These are phyloP conservation scores for Skeletonema menzelii DNA, from an alignment of 108 stramenopile genomes.

Conservation along the genomic window DNA sequence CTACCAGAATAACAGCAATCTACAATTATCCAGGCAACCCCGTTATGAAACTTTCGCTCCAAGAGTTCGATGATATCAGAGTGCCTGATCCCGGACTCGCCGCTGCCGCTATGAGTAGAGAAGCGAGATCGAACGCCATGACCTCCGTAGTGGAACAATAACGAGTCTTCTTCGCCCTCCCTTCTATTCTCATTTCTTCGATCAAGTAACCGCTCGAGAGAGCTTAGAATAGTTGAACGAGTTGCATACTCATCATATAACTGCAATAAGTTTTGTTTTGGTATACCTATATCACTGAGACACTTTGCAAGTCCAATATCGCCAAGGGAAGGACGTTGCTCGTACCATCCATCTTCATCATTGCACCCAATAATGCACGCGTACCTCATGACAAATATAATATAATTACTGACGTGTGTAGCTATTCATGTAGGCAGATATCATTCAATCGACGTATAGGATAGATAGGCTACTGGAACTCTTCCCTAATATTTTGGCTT, in stretches of 20 bases:
- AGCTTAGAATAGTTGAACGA: constrained; percentile 27
- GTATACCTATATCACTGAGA: constrained; percentile 15
- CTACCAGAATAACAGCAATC: constrained; percentile 46
- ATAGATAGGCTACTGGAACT: too few relatives aligned
- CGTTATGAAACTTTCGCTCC: constrained; percentile 27
- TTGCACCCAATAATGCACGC: constrained; percentile 43
- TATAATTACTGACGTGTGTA: too few relatives aligned
- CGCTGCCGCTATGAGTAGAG: constrained; percentile 21
- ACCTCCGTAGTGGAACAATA: constrained; percentile 45
- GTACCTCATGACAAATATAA: constrained; percentile 17
- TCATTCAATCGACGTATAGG: too few relatives aligned
- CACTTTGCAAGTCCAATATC: constrained; percentile 41
- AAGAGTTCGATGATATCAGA: constrained; percentile 32
- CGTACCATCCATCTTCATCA: constrained; percentile 42
- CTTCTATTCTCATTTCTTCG: constrained; percentile 2
- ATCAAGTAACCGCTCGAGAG: constrained; percentile 28
- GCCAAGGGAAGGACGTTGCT: constrained; percentile 30
- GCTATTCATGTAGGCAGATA: too few relatives aligned
- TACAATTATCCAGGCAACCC: constrained; percentile 31
- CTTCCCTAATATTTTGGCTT: too few relatives aligned
- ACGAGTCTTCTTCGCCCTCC: constrained; percentile 11
- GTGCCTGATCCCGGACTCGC: constrained; percentile 28
- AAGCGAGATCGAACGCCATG: constrained; percentile 25
- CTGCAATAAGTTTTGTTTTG: constrained; percentile 35
- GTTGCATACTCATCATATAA: constrained; percentile 42